phyloP scores from a whole-genome alignment of 495 filamentous ascomycete genomes.

The Margaritispora aquatica region DNA sequence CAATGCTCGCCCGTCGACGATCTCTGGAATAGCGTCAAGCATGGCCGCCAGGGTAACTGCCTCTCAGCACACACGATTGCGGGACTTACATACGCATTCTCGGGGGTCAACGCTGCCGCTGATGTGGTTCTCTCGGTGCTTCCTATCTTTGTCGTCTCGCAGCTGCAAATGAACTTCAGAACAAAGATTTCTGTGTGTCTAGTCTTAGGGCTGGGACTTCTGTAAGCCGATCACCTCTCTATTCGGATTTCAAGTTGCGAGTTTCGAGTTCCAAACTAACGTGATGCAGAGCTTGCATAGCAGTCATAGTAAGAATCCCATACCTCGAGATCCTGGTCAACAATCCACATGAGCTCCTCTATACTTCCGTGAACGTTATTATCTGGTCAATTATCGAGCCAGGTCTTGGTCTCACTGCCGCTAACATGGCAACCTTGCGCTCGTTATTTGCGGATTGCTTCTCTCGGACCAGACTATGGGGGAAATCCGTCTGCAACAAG shows the following conservation, averaged over 20 bases:
- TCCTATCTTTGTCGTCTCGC: conserved; percentile 29
- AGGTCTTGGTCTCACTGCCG: conserved; percentile 33
- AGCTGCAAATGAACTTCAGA: conserved; percentile 25
- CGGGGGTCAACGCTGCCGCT: conserved; percentile 22
- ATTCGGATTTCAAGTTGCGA: too few species aligned
- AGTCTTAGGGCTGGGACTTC: conserved; percentile 29
- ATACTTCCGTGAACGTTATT: conserved; percentile 30
- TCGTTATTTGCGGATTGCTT: conserved; percentile 29
- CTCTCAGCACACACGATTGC: conserved; percentile 13
- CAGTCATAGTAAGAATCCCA: conserved; percentile 36
- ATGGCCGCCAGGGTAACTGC: conserved; percentile 16
- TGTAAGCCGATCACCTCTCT: conserved; percentile 25
- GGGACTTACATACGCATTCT: conserved; percentile 25
- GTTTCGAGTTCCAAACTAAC: conserved; percentile 30
- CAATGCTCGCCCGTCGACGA: conserved; percentile 35
- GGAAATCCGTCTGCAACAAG: conserved; percentile 4
- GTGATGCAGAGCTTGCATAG: conserved; percentile 27
- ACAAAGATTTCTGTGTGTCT: conserved; percentile 28
- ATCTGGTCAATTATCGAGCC: conserved; percentile 37
- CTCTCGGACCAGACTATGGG: conserved; percentile 9
- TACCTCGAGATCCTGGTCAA: conserved; percentile 28
- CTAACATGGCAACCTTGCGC: conserved; percentile 33
- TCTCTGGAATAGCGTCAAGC: conserved; percentile 31
- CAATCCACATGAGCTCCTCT: conserved; percentile 25
- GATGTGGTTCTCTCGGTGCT: conserved; percentile 31